A percentile compares a stretch with the other conserved stretches of the same genome.
Conservation (phyloP, 352 stramenopile species). For the Phytophthora multivora region DNA sequence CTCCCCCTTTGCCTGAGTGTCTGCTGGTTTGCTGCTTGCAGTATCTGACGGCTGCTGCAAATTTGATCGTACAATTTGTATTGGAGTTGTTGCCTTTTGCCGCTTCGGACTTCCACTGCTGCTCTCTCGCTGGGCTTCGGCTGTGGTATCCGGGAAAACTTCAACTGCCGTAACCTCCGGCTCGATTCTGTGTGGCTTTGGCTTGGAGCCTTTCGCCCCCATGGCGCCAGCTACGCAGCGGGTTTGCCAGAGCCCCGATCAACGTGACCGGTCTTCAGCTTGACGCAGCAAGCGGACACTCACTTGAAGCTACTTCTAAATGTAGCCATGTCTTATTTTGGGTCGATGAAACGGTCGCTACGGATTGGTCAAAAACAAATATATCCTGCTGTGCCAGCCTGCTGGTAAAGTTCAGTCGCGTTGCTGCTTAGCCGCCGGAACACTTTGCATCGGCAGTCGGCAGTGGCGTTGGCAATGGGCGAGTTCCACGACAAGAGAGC, state of each 20-base stretch:
- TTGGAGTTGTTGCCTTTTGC: constrained; percentile 4
- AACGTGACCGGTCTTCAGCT: background rate
- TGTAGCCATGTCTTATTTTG: constrained; percentile 24
- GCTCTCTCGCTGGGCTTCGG: constrained; percentile 5
- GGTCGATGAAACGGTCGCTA: constrained; percentile 6
- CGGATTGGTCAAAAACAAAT: constrained; percentile 7
- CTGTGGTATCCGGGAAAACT: constrained; percentile 18
- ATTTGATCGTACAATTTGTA: too few relatives aligned
- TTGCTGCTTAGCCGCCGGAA: constrained; percentile 1
- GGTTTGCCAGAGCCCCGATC: constrained; percentile 5
- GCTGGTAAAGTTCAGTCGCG: constrained; percentile 26
- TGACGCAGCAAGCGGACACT: too few relatives aligned
- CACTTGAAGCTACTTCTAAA: constrained; percentile 16
- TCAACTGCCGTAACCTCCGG: constrained; percentile 26
- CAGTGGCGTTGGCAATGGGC: constrained; percentile 17
- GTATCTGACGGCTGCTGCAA: background rate
- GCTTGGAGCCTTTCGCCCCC: constrained; percentile 67
- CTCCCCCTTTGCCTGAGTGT: constrained; percentile 1
- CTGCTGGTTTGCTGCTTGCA: background rate
- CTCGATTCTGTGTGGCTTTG: constrained; percentile 31
- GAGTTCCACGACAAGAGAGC: constrained; percentile 36
- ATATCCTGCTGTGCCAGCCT: background rate
- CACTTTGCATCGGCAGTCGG: constrained; percentile 15
- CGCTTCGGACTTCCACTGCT: background rate
- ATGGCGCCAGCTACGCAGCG: constrained; percentile 28